Evolutionary conservation across 139 green algal species (phyloP), one percentile per base, ranked within the genome.

Genomic region (Ettlia oleoabundans): DNA sequence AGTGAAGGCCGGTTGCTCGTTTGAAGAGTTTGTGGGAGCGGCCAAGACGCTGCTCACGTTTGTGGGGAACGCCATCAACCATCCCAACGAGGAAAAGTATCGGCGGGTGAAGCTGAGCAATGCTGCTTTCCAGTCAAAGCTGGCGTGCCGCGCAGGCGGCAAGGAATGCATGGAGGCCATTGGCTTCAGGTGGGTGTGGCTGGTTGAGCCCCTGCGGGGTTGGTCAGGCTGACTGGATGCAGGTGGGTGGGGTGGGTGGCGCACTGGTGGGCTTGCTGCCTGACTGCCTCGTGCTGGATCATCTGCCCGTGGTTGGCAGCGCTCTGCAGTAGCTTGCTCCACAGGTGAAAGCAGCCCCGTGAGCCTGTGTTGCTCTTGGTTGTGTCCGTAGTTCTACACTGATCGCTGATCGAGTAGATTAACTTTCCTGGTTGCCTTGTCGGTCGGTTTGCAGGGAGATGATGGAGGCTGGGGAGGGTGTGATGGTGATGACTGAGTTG

Each of bases 31-130:
- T 58, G 13, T 86, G 32, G 69, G 58, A 6, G 77, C 85, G n/a
- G 55, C 76, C 1, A 53, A 42, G n/a, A 85, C 47, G 38, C 78
- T 90, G 40, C 41, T 80, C 6, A 4, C 66, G 13, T 88, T 82
- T 47, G 83, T 89, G 32, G 73, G 52, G 32, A 90, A 90, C 75
- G 47, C 84, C n/a, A 9, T 89, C 28, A 41, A 64, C 30, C 42
- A 86, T 41, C 84, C 78, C 0, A 77, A 58, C 4, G 86, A 90
- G 41, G 53, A 73, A 8, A 79, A 80, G 64, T 90, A 90, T 78
- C 70, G 72, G 10, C 47, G 78, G 7, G 68, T 90, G 47, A 86
- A 75, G 53, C n/a, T 63, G 6, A 40, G 32, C 30, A 89, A 86
- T 62, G 10, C 58, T 8, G 32, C 38, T 4, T 84, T 77, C 64